Evolutionary conservation across 2,329 filamentous ascomycete species (phyloP).

Genomic region (Metarhizium brunneum): DNA sequence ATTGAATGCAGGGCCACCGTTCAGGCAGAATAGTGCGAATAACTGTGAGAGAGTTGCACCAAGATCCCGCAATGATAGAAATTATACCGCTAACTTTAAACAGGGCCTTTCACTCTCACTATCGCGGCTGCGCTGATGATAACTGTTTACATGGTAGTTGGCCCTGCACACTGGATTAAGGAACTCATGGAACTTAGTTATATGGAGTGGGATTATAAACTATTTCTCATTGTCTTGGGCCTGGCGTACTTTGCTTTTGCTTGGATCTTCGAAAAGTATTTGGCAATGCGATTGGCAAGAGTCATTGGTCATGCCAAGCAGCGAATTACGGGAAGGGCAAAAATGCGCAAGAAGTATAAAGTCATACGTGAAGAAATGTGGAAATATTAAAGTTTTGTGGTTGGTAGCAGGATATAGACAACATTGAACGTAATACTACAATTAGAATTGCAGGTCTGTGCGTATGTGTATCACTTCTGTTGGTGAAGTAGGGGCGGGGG

Average conservation of each 20-base stretch:
- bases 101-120: constrained; percentile 76
- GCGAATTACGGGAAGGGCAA: constrained; percentile 48
- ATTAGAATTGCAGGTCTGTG: neutral
- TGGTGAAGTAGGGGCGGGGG: too few relatives aligned
- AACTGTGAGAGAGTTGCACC: constrained; percentile 54
- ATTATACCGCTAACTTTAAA: neutral
- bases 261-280: constrained; percentile 60
- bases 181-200: constrained; percentile 78
- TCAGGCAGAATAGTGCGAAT: constrained; percentile 66
- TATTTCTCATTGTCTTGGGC: constrained; percentile 64
- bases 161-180: constrained; percentile 59
- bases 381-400: constrained; percentile 5
- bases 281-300: constrained; percentile 62
- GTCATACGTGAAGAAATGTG: constrained; percentile 53
- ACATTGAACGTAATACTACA: neutral
- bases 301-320: constrained; percentile 53
- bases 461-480: neutral
- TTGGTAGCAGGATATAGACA: neutral
- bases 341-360: constrained; percentile 86
- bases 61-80: neutral
- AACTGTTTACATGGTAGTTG: constrained; percentile 71
- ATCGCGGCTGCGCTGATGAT: constrained; percentile 59
- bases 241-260: constrained; percentile 57
- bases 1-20: constrained; percentile 83
- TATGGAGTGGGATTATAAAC: constrained; percentile 63